Evolutionary conservation across 1,139 yeast genomes (phyloP).

Genomic region (Protomyces pachydermus): DNA sequence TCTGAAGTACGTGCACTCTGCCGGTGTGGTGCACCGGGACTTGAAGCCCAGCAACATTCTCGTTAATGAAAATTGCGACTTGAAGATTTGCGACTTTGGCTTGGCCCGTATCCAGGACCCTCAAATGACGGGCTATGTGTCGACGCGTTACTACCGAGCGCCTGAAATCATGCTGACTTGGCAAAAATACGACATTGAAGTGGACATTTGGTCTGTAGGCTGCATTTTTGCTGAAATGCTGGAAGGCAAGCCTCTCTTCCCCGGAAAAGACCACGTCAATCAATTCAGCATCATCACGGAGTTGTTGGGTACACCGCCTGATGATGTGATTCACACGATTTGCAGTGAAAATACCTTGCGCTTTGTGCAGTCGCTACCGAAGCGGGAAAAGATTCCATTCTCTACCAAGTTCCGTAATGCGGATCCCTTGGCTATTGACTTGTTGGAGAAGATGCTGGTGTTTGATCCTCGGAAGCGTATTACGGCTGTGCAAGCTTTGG

Average conservation of each 20-base stretch:
- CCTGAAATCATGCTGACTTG: slow-evolving; percentile 99
- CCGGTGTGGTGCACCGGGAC: slow-evolving; percentile 95
- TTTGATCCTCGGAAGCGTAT: slow-evolving; percentile 93
- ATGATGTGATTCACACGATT: slow-evolving; percentile 90
- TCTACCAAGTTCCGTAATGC: slow-evolving; percentile 75
- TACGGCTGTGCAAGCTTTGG: slow-evolving; percentile 82
- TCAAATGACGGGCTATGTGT: slow-evolving; percentile 98
- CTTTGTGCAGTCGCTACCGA: slow-evolving; percentile 90
- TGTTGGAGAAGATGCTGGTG: slow-evolving; percentile 81
- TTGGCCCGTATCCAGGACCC: slow-evolving; percentile 96
- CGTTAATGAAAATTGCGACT: slow-evolving; percentile 91
- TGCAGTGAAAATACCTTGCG: slow-evolving; percentile 92
- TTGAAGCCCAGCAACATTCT: slow-evolving; percentile 86
- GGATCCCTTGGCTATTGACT: slow-evolving; percentile 78
- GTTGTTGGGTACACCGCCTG: slow-evolving; percentile 91
- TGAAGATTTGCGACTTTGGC: slow-evolving; percentile 88
- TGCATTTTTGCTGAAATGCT: slow-evolving; percentile 98
- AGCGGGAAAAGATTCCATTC: slow-evolving; percentile 85
- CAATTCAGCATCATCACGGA: slow-evolving; percentile 96
- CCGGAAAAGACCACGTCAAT: slow-evolving; percentile 97
- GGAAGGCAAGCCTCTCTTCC: slow-evolving; percentile 97
- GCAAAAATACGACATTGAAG: slow-evolving; percentile 99
- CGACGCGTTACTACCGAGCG: slow-evolving; percentile 94
- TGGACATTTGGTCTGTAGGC: slow-evolving; percentile 99
- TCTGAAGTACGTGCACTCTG: slow-evolving; percentile 89